Base-by-base conservation (phyloP, 208 protist genomes). In the Porcisia deanei region DNA sequence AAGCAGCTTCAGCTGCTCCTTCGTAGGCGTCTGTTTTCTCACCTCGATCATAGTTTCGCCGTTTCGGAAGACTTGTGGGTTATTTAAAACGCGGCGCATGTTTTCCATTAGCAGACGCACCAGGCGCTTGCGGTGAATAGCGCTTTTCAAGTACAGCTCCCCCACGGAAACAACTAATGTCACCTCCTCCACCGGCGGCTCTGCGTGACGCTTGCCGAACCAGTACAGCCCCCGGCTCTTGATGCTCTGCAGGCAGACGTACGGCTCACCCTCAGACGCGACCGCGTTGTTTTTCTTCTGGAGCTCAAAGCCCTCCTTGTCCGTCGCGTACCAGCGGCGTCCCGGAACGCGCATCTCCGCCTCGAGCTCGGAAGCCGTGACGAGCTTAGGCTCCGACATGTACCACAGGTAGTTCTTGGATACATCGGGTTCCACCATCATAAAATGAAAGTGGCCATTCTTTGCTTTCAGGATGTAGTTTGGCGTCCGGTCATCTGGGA, bases 71-170 rank as follows among this genome's bases (percentile, higher is more conserved):
- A 95, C 84, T 52, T 89, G 82, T 30, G 84, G 82, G 75, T 92
- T 95, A 65, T 85, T 54, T 16, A 95, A 79, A 47, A 95, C 86
- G 58, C 91, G 88, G 25, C 85, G 84, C 34, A 92, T 81, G 68
- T 85, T 76, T 22, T 93, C 82, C 43, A 92, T 88, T 22, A 95
- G 79, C 10, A 91, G 71, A 20, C 83, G 87, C 12, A 93, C 76
- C 54, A 91, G 75, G 2, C 88, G 91, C 76, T 89, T 86, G 77
- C 92, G 91, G 76, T 95, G 91, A 41, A 93, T 73, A 25, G 79
- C 77, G 68, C 91, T 95, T 83, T 95, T 95, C 43, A 95, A 80
- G 71, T 90, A 95, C 22, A 95, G 75, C 70, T 95, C 91, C 0
- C 86, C 91, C n/a, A 95, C 87, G 0, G 91, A 93, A n/a, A 92